Evolutionary conservation across 192 early-diverging fungal genomes (phyloP).

Genomic region (Backusella parvicylindrica): DNA sequence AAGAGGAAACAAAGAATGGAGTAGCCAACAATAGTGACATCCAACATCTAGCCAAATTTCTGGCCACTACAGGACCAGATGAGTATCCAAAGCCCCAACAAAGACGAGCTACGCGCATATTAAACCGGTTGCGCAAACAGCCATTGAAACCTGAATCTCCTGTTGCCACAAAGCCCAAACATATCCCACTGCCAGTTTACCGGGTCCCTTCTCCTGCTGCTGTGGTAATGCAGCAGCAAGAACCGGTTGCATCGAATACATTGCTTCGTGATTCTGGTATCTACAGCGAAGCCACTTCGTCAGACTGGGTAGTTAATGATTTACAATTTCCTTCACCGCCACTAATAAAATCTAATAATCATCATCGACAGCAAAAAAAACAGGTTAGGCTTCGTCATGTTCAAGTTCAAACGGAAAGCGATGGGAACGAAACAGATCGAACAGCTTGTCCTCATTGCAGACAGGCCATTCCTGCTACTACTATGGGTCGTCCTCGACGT

Average conservation of each 20-base stretch:
- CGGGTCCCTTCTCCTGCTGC: background rate
- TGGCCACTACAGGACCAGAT: constrained; percentile 18
- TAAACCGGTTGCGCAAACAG: constrained; percentile 18
- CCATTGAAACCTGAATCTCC: background rate
- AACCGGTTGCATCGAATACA: background rate
- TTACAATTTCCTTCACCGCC: background rate
- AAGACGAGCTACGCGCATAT: constrained; percentile 15
- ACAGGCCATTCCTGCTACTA: background rate
- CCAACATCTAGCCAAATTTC: constrained; percentile 13
- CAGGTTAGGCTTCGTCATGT: constrained; percentile 16
- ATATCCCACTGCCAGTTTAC: constrained; percentile 24
- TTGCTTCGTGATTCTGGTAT: constrained; percentile 21
- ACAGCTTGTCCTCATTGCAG: constrained; percentile 14
- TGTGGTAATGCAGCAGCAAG: background rate
- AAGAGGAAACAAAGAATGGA: background rate
- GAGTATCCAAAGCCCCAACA: background rate
- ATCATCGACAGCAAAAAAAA: constrained; percentile 2
- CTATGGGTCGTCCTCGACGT: background rate
- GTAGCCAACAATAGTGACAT: background rate
- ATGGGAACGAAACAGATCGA: background rate
- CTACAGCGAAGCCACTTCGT: constrained; percentile 10
- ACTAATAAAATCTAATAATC: background rate
- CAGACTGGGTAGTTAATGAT: background rate
- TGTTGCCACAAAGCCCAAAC: background rate
- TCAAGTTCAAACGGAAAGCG: constrained; percentile 17